These are phyloP conservation scores for Dendrobium officinale DNA, from an alignment of 106 monocot genomes.

Conservation along the genomic window DNA sequence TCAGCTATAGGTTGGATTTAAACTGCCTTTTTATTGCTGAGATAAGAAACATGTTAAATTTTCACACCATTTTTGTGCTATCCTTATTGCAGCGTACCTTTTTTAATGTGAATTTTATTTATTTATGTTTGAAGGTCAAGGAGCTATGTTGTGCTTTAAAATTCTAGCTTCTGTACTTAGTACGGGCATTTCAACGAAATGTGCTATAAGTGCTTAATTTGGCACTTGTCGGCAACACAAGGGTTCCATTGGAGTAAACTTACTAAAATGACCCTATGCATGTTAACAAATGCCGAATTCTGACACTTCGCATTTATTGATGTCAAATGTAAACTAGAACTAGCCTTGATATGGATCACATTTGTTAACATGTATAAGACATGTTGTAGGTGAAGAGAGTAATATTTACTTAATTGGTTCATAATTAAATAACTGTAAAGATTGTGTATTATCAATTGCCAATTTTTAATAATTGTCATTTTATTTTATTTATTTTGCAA, in stretches of 20 bases:
- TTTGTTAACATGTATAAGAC: too few relatives aligned
- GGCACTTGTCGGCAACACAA: background rate
- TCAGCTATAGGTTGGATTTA: background rate
- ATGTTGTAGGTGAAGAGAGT: too few relatives aligned
- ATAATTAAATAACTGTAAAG: too few relatives aligned
- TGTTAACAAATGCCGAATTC: background rate
- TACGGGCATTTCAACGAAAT: background rate
- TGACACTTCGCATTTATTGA: background rate
- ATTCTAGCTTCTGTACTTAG: background rate
- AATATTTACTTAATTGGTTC: too few relatives aligned
- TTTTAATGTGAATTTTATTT: background rate
- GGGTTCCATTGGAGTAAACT: background rate
- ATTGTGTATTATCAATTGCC: too few relatives aligned
- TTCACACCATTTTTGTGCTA: background rate
- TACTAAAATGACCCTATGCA: background rate
- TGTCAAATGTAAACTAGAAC: background rate
- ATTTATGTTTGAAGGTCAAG: background rate
- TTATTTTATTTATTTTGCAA: too few relatives aligned
- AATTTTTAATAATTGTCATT: too few relatives aligned
- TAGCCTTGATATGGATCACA: too few relatives aligned
- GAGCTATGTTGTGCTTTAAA: background rate
- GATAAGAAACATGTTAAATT: background rate
- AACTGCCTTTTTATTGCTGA: background rate
- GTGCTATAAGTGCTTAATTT: background rate
- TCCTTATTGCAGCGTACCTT: background rate